These are phyloP conservation scores for Diaporthe batatas DNA, from an alignment of 2,329 filamentous ascomycete genomes.

Conservation along the genomic window DNA sequence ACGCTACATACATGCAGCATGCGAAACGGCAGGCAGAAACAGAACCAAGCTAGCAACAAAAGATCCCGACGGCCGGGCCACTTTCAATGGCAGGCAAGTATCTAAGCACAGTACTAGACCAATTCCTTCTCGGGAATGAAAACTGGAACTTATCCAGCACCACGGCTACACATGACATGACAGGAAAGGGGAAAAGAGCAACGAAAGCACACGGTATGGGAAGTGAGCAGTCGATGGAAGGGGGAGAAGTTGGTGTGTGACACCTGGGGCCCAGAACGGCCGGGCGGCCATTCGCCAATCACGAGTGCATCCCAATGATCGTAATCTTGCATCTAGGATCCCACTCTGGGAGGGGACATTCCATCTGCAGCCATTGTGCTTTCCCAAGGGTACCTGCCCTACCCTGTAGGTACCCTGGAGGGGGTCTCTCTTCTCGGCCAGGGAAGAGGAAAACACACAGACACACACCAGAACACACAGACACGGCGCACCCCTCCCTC, in stretches of 20 bases:
- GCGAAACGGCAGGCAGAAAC: neutral
- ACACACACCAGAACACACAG: neutral
- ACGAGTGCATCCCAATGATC: slow-evolving; percentile 40
- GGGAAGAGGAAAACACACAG: neutral
- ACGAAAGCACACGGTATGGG: neutral
- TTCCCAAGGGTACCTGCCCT: neutral
- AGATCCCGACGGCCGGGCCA: neutral
- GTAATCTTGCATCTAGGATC: slow-evolving; percentile 41
- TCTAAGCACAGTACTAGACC: neutral
- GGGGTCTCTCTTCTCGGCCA: neutral
- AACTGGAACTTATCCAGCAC: neutral
- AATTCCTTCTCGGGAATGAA: neutral
- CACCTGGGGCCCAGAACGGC: slow-evolving; percentile 34
- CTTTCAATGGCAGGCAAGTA: neutral
- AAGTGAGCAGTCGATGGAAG: neutral
- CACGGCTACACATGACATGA: neutral
- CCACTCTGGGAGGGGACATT: slow-evolving; percentile 30
- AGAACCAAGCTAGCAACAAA: neutral
- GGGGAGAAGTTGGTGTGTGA: slow-evolving; percentile 21
- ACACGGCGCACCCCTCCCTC: too few species aligned
- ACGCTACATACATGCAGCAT: neutral
- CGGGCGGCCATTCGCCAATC: slow-evolving; percentile 40
- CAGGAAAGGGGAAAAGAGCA: neutral
- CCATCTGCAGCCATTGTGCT: slow-evolving; percentile 11
- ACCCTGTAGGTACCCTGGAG: neutral